Conservation (phyloP, 306 rosid genomes). For the Hylodesmum podocarpum region DNA sequence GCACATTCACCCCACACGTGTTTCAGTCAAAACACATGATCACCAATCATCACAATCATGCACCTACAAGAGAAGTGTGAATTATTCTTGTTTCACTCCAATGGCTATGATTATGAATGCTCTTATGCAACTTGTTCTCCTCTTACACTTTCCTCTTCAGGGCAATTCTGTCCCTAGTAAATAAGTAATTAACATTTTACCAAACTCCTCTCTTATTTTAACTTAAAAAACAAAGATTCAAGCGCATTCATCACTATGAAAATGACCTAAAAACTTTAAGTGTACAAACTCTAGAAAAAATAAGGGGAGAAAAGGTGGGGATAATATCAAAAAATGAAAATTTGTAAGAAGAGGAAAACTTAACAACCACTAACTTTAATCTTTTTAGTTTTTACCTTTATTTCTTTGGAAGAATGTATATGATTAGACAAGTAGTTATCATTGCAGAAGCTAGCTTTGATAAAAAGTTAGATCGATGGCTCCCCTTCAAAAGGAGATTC, state of each 20-base stretch:
- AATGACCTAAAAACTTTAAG: neutral
- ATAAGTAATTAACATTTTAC: neutral
- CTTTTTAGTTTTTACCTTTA: slow-evolving; percentile 5
- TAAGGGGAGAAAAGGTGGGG: neutral
- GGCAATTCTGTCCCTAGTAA: slow-evolving; percentile 26
- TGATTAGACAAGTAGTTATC: slow-evolving; percentile 23
- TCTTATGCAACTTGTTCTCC: slow-evolving; percentile 25
- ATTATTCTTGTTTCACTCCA: slow-evolving; percentile 19
- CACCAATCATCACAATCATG: slow-evolving; percentile 44
- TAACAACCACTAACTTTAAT: slow-evolving; percentile 13
- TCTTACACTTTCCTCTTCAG: slow-evolving; percentile 36
- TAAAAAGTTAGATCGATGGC: slow-evolving; percentile 16
- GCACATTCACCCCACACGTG: slow-evolving; percentile 38
- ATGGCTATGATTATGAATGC: slow-evolving; percentile 29
- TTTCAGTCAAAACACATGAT: slow-evolving; percentile 38
- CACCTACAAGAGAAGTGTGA: slow-evolving; percentile 34
- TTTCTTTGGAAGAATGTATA: slow-evolving; percentile 18
- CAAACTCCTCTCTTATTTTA: neutral
- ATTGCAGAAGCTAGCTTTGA: slow-evolving; percentile 19
- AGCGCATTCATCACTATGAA: neutral
- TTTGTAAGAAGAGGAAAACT: no score
- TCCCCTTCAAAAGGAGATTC: slow-evolving; percentile 19
- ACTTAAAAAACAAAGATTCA: neutral
- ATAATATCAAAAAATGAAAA: no score
- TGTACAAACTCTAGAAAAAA: neutral